Evolutionary conservation across 1,284 basidiomycete genomes (phyloP), one percentile per base, ranked within the genome.

Genomic region (Leccinum angustisporum): DNA sequence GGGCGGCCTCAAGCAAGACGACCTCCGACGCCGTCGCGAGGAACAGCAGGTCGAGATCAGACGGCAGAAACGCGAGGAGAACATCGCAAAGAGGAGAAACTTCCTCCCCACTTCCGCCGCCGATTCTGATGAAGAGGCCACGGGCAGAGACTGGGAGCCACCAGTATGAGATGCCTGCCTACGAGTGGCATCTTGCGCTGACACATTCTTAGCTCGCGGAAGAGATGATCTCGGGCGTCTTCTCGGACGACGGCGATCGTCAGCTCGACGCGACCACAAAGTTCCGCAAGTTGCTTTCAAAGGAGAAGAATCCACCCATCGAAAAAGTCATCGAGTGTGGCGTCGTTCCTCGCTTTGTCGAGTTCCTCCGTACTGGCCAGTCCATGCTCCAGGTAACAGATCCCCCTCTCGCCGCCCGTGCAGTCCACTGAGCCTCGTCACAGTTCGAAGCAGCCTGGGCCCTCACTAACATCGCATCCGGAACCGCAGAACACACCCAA

Each of bases 231-330:
- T 78, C 84, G 64, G 95, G 91, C 63, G 95, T 98, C 54, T 97
- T 97, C 79, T 95, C 94, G 59, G 91, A 95, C 66, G 90, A 96
- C 76, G 81, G 89, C 53, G 94, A 98, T 66, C 88, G 87, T 69
- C 96, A 98, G 79, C 83, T 98, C 65, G 95, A 98, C 76, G 91
- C 95, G 70, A 98, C 96, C 30, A 92, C 89, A 71, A 97, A 95
- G 81, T 99, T 99, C 85, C 89, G 97, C 74, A 99, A 99, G 76
- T 83, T 97, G 54, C 87, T 99, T 63, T 98, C 97, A 69, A 99
- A 99, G 83, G 97, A 99, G 82, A 97, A 96, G 83, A 99, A 98
- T 77, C 97, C 97, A 43, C 97, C 97, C n/a, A 99, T 99, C 76
- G 97, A 99, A 78, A 90, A 90, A 73, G 97, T 99, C 69, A 99